Conservation (phyloP, 2,329 filamentous ascomycete genomes). For the Aureobasidium sp. region DNA sequence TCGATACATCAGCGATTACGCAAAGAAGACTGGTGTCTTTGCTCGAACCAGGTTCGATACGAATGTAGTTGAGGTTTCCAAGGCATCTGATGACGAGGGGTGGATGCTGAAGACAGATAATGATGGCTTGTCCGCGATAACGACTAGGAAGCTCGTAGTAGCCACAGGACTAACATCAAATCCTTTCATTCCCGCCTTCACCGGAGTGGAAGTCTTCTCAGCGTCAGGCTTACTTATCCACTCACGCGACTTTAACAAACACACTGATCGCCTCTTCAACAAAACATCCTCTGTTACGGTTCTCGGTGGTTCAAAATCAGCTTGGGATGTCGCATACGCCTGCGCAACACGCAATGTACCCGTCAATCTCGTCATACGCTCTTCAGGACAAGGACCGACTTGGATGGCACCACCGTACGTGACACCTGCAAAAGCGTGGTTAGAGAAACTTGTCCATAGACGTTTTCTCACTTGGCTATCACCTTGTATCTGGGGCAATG, state of each 20-base stretch:
- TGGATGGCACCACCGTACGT: constrained; percentile 70
- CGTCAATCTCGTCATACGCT: constrained; percentile 65
- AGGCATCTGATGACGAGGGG: constrained; percentile 21
- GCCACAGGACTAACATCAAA: constrained; percentile 68
- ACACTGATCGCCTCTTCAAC: constrained; percentile 39
- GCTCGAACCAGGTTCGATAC: constrained; percentile 54
- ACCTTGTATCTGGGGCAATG: constrained; percentile 76
- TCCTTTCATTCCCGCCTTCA: constrained; percentile 60
- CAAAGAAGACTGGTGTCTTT: constrained; percentile 57
- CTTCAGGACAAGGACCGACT: constrained; percentile 64
- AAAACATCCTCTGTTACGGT: constrained; percentile 53
- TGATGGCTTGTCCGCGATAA: background rate
- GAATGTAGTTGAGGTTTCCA: constrained; percentile 44
- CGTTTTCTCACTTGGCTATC: constrained; percentile 78
- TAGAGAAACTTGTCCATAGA: constrained; percentile 73
- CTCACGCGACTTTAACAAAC: constrained; percentile 55
- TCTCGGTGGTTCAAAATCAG: constrained; percentile 69
- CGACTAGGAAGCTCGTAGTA: constrained; percentile 60
- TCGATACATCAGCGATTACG: constrained; percentile 63
- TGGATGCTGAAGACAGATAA: constrained; percentile 25
- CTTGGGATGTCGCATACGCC: constrained; percentile 69
- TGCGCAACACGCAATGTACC: constrained; percentile 58
- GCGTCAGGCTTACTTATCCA: constrained; percentile 60
- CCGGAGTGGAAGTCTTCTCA: constrained; percentile 55
- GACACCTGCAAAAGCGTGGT: constrained; percentile 71